Percentiles rank a stretch among this genome's conserved stretches.
phyloP scores from a whole-genome alignment of 2,329 filamentous ascomycete genomes.

The Fusarium brevicatenulatum region DNA sequence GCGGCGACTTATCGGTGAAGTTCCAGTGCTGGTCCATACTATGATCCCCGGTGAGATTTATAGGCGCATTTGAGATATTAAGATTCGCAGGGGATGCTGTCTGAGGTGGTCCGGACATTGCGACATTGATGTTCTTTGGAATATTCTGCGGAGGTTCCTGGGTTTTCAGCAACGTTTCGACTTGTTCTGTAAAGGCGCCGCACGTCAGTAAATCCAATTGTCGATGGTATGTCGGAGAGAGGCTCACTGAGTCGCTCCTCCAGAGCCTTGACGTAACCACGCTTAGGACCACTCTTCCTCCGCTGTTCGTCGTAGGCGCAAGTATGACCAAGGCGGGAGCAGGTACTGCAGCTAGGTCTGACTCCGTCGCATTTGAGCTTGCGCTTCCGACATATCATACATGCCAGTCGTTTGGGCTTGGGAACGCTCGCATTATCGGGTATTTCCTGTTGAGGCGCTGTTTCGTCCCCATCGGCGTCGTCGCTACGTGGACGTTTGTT shows the following conservation, averaged over 20 bases:
- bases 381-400: constrained; percentile 90
- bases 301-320: constrained; percentile 93
- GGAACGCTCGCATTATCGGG: constrained; percentile 69
- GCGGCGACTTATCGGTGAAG: constrained; percentile 65
- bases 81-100: constrained; percentile 45
- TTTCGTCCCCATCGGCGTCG: constrained; percentile 49
- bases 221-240: neutral
- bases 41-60: constrained; percentile 58
- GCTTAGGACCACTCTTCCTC: constrained; percentile 93
- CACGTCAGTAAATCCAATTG: constrained; percentile 33
- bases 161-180: constrained; percentile 88
- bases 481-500: constrained; percentile 44
- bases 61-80: constrained; percentile 56
- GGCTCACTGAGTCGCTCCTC: constrained; percentile 88
- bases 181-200: constrained; percentile 73
- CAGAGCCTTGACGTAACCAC: constrained; percentile 92
- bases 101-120: constrained; percentile 45
- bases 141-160: constrained; percentile 65
- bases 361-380: constrained; percentile 91
- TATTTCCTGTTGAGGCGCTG: constrained; percentile 52
- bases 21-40: constrained; percentile 65
- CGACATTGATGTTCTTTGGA: constrained; percentile 47
- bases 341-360: constrained; percentile 88
- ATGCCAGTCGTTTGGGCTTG: constrained; percentile 92
- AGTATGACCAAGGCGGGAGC: constrained; percentile 83